phyloP scores from a whole-genome alignment of 1,139 yeast genomes.

The Debaryomyces coudertii region DNA sequence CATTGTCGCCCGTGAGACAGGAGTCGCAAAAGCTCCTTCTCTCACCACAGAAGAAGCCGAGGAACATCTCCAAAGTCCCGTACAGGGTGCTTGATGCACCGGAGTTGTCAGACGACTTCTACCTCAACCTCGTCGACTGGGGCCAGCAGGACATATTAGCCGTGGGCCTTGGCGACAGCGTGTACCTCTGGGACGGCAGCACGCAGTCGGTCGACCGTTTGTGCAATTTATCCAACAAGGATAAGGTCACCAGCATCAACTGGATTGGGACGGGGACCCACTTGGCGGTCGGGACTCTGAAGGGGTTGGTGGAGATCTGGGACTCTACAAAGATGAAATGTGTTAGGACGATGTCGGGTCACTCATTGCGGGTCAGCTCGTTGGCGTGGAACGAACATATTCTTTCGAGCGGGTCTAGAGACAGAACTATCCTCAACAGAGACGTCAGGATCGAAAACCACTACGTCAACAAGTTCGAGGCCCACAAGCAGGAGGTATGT shows the following conservation, averaged over 20 bases:
- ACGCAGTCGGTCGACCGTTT: conserved; percentile 83
- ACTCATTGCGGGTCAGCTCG: conserved; percentile 79
- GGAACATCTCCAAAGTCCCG: conserved; percentile 84
- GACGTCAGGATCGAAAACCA: conserved; percentile 91
- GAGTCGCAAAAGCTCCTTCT: conserved; percentile 80
- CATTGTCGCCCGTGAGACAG: conserved; percentile 84
- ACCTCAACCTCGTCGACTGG: conserved; percentile 93
- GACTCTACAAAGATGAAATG: conserved; percentile 87
- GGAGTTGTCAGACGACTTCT: conserved; percentile 90
- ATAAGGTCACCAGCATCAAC: conserved; percentile 76
- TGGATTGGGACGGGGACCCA: conserved; percentile 98
- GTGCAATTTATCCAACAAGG: conserved; percentile 67
- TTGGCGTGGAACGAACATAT: conserved; percentile 95
- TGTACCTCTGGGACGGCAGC: conserved; percentile 88
- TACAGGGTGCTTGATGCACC: conserved; percentile 96
- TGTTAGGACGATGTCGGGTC: conserved; percentile 92
- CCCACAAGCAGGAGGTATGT: conserved; percentile 93
- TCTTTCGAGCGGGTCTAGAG: conserved; percentile 85
- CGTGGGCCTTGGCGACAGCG: conserved; percentile 87
- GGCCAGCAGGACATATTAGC: conserved; percentile 87
- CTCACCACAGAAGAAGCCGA: conserved; percentile 78
- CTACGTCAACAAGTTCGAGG: conserved; percentile 67
- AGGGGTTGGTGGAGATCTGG: conserved; percentile 93
- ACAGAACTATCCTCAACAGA: conserved; percentile 79
- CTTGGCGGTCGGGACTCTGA: conserved; percentile 86